Evolutionary conservation across 352 stramenopile species (phyloP), one percentile per base, ranked within the genome.

Genomic region (Phytophthora sp.): DNA sequence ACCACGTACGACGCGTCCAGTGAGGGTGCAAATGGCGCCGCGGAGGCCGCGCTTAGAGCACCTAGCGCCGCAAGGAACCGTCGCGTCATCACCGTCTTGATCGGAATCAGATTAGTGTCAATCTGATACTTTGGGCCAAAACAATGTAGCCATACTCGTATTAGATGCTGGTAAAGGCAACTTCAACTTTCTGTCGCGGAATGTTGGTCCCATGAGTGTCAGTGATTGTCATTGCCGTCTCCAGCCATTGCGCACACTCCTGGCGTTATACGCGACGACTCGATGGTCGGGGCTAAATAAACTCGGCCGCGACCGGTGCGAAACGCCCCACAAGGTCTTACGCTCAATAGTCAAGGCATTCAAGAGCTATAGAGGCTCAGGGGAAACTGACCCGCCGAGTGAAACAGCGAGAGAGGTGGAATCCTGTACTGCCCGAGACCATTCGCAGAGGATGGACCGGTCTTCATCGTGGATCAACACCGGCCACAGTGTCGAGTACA

Each of bases 1-100:
- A 93, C 81, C 29, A 93, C 82, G 35, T 90, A 91, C 12, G 75
- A 81, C 6, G 74, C 57, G 42, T 90, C 81, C 11, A 71, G 30
- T 30, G 62, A 65, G 3, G 66, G 65, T 12, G 41, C 44, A 18
- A 68, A 64, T 18, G 67, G 46, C 4, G 35, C 49, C 11, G 47
- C 53, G 5, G 26, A 66, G 3, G 53, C 21, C 23, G 57, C 50
- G 6, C 33, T 63, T 23, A 71, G 31, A 55, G 44, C 36, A 13
- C 20, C 53, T 6, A 71, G 26, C 23, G 46, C 49, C 16, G 55
- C 50, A 2, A 74, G 30, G 24, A 69, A 45, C 11, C 29, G 64
- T 45, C 68, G 31, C 64, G 59, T 70, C 64, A 77, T 63, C 29
- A 36, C 24, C 49, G 56, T 58, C n/a, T 52, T 49, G 23, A 30